Base-by-base conservation (phyloP, 108 stramenopile species). In the Nannochloropsis salina region DNA sequence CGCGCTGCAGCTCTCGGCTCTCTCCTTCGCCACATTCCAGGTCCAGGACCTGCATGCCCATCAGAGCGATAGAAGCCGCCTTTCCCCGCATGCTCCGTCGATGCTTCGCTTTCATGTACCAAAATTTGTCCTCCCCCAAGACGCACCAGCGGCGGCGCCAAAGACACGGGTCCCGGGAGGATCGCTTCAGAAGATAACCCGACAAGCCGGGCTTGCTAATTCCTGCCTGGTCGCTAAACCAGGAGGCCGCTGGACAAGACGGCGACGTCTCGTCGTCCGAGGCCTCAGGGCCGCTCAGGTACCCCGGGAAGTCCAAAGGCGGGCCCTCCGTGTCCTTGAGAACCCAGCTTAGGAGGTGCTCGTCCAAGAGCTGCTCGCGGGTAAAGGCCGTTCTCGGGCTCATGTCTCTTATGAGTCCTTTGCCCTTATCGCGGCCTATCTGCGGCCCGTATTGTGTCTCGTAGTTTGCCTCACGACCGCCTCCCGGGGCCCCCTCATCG, bases 201-300 rank as follows among this genome's bases (percentile, higher is more conserved):
- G 61, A 74, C 15, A 74, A 74, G 20, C 15, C 61, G 8, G 61
- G 61, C 15, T n/a, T n/a, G 2, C 15, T n/a, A 1, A 1, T 1
- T 2, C n/a, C 61, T 2, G 61, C 15, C 20, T 15, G n/a, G n/a
- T 15, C 20, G n/a, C 20, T 4, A 2, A 74, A 74, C 20, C 20
- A 74, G 61, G 61, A 74, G 20, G 61, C 15, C 20, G 61, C 3
- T n/a, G 61, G n/a, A n/a, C 15, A n/a, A n/a, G 8, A 2, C 20
- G 61, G n/a, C 4, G 61, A 74, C 5, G n/a, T n/a, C n/a, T 74
- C 61, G 61, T 74, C 61, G 61, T 74, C 61, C 61, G 61, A 74
- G 61, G 61, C n/a, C 61, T 74, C 61, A n/a, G 61, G 20, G 61
- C 61, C 61, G n/a, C 61, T 74, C 61, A 74, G 20, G 61, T 74